These are phyloP conservation scores for Dactylellina sp. DNA, from an alignment of 2,329 filamentous ascomycete species.

Conservation along the genomic window DNA sequence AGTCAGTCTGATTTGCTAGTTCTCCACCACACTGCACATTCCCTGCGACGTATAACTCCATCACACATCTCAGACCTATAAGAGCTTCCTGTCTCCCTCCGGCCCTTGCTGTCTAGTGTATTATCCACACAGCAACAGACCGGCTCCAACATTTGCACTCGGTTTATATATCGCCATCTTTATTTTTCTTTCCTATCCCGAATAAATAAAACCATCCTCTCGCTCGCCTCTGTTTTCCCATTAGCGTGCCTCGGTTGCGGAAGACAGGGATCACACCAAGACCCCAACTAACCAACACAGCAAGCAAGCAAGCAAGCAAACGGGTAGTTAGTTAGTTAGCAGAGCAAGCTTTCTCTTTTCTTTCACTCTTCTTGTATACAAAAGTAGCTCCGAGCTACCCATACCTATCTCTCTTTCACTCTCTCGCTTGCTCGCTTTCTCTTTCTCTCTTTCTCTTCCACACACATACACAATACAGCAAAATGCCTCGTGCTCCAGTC, in stretches of 20 bases:
- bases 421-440: no score
- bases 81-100: conserved; percentile 47
- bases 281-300: conserved; percentile 9
- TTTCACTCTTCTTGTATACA: conserved; percentile 50
- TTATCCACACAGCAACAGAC: conserved; percentile 5
- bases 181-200: neutral
- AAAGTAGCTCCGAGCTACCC: conserved; percentile 53
- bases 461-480: conserved; percentile 19
- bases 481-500: conserved; percentile 61
- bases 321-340: no score
- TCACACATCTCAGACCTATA: conserved; percentile 53
- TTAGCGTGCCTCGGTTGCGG: conserved; percentile 50
- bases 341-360: conserved; percentile 18
- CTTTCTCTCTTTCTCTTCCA: conserved; percentile 7
- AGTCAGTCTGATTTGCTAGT: conserved; percentile 39
- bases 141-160: neutral
- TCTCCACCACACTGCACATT: conserved; percentile 38
- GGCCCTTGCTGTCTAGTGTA: conserved; percentile 39
- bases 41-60: conserved; percentile 45
- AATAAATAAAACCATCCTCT: neutral
- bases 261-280: conserved; percentile 47
- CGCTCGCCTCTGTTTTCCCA: conserved; percentile 5
- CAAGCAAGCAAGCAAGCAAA: neutral
- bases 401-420: conserved; percentile 41
- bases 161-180: neutral